Conservation (phyloP, 192 early-diverging fungal genomes). For the Dissophora globulifera region DNA sequence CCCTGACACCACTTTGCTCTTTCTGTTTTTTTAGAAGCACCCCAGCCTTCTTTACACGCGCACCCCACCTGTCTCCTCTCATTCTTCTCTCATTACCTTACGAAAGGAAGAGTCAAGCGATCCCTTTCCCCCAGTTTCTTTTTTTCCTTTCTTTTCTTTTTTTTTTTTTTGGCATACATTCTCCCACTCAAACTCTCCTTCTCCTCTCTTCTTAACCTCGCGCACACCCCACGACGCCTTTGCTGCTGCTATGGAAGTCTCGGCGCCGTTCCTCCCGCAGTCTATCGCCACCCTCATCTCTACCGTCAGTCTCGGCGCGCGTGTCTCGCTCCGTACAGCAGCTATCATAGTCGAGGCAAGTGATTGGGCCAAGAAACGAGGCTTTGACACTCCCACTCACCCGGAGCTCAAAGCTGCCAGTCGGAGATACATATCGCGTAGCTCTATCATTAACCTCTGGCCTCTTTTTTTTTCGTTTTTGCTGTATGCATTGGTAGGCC, state of each 20-base stretch:
- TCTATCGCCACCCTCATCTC: slow-evolving; percentile 68
- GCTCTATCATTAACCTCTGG: too few species aligned
- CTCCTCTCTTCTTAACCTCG: too few species aligned
- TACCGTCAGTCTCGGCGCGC: slow-evolving; percentile 66
- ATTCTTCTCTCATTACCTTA: background rate
- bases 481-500: too few species aligned
- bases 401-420: background rate
- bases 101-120: too few species aligned
- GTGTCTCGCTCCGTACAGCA: slow-evolving; percentile 69
- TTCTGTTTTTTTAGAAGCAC: too few species aligned
- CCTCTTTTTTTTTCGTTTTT: too few species aligned
- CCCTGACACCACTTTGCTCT: background rate
- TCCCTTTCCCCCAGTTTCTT: background rate
- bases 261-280: slow-evolving; percentile 64
- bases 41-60: too few species aligned
- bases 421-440: too few species aligned
- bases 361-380: slow-evolving; percentile 2
- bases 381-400: too few species aligned
- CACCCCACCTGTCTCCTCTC: too few species aligned
- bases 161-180: background rate
- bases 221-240: too few species aligned
- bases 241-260: slow-evolving; percentile 50
- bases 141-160: background rate
- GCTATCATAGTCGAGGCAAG: slow-evolving; percentile 67
- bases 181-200: background rate